Evolutionary conservation across 495 filamentous ascomycete species (phyloP).

Genomic region (Emericellopsis terricola): DNA sequence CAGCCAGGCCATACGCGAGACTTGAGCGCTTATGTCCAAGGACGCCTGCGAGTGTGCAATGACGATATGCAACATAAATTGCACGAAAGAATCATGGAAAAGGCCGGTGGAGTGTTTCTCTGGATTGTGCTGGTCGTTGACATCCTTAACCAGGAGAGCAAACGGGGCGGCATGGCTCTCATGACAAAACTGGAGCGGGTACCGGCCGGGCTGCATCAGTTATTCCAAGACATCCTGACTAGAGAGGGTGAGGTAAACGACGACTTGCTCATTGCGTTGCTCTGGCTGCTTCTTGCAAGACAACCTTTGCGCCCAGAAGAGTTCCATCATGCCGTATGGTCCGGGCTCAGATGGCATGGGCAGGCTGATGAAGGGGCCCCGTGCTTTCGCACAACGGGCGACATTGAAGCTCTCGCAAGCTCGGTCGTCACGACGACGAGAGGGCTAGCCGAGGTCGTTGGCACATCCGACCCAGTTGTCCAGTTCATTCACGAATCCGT

Average conservation of each 20-base stretch:
- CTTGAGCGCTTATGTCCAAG: conserved; percentile 2
- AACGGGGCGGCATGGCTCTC: conserved; percentile 8
- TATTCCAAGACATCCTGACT: conserved; percentile 19
- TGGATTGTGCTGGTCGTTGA: conserved; percentile 21
- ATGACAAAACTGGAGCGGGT: conserved; percentile 11
- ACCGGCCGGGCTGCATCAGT: conserved; percentile 12
- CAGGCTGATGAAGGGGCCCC: not conserved
- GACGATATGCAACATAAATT: conserved; percentile 5
- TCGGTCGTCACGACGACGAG: conserved; percentile 22
- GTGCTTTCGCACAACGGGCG: not conserved
- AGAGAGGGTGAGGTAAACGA: conserved; percentile 9
- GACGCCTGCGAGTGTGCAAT: not conserved
- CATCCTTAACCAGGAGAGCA: conserved; percentile 18
- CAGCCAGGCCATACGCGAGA: conserved; percentile 6
- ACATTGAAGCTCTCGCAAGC: conserved; percentile 1
- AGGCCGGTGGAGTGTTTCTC: conserved; percentile 21
- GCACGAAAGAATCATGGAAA: conserved; percentile 9
- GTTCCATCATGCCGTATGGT: conserved; percentile 15
- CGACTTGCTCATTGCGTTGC: conserved; percentile 14
- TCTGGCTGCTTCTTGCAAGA: conserved; percentile 19
- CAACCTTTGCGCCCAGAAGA: conserved; percentile 13
- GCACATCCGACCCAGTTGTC: conserved; percentile 9
- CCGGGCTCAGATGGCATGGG: conserved; percentile 3
- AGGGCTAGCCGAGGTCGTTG: conserved; percentile 6
- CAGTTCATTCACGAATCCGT: conserved; percentile 36